These are phyloP conservation scores for Gossypium schwendimanii DNA, from an alignment of 441 rosid species.

Conservation along the genomic window DNA sequence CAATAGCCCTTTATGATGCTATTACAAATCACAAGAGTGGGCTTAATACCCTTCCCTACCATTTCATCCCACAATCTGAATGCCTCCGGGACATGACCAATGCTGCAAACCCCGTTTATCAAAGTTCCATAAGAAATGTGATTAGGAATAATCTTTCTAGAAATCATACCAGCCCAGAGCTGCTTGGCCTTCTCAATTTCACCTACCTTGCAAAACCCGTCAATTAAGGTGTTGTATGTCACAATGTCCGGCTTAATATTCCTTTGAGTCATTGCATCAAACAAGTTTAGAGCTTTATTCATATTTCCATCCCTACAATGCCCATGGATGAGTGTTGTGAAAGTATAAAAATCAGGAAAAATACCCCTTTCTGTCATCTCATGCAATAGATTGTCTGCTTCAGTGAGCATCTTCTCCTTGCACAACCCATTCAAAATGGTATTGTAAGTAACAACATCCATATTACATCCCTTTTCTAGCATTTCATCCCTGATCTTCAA, in stretches of 20 bases:
- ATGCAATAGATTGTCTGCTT: conserved; percentile 54
- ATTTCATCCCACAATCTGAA: conserved; percentile 73
- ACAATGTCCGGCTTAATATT: conserved; percentile 68
- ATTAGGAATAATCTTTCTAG: conserved; percentile 43
- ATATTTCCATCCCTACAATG: conserved; percentile 70
- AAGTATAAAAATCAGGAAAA: conserved; percentile 63
- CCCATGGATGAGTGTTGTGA: conserved; percentile 71
- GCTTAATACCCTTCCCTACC: conserved; percentile 47
- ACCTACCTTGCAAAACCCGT: conserved; percentile 71
- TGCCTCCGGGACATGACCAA: conserved; percentile 52
- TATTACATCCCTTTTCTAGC: conserved; percentile 51
- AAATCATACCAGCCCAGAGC: conserved; percentile 58
- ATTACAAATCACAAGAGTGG: conserved; percentile 58
- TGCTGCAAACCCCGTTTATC: conserved; percentile 59
- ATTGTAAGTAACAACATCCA: conserved; percentile 76
- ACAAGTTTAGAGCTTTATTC: conserved; percentile 46
- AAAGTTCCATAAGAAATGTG: conserved; percentile 57
- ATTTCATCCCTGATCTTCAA: conserved; percentile 59
- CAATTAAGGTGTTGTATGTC: conserved; percentile 66
- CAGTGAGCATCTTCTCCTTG: conserved; percentile 54
- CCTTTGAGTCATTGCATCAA: conserved; percentile 48
- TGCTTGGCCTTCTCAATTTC: conserved; percentile 53
- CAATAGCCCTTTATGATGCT: conserved; percentile 69
- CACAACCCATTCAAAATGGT: conserved; percentile 68
- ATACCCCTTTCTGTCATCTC: conserved; percentile 64